A percentile compares a stretch with the other conserved stretches of the same genome.
These are phyloP conservation scores for Fraxinus cuspidata DNA, from an alignment of 257 asterid genomes.

Conservation along the genomic window DNA sequence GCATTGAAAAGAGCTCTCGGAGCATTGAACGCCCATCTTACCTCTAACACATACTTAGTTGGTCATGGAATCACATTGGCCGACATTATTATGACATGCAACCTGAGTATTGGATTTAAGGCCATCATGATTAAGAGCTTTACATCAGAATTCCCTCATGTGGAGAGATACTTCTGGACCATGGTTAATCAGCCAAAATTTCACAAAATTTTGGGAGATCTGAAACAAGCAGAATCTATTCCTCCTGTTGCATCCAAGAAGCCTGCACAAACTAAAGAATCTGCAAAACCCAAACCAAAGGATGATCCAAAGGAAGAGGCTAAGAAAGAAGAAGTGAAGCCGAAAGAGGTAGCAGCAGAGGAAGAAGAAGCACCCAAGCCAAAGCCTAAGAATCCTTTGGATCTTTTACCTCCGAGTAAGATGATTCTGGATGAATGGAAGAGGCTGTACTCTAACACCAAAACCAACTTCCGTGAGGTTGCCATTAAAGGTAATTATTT, in stretches of 20 bases:
- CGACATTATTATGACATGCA: conserved; percentile 70
- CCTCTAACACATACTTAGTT: conserved; percentile 79
- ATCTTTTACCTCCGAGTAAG: conserved; percentile 88
- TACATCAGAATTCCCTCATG: conserved; percentile 87
- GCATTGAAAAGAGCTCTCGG: conserved; percentile 66
- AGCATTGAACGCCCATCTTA: conserved; percentile 77
- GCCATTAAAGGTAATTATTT: conserved; percentile 69
- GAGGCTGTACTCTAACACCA: conserved; percentile 96
- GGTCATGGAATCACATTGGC: conserved; percentile 87
- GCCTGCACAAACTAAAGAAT: conserved; percentile 64
- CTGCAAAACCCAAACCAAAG: conserved; percentile 67
- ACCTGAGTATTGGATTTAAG: conserved; percentile 50
- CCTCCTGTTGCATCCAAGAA: conserved; percentile 77
- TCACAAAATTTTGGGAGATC: conserved; percentile 66
- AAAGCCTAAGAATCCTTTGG: conserved; percentile 88
- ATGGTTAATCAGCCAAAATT: conserved; percentile 83
- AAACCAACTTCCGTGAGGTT: conserved; percentile 91
- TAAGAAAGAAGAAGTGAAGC: conserved; percentile 61
- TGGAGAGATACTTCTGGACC: conserved; percentile 93
- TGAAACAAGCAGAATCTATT: conserved; percentile 58
- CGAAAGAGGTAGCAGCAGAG: conserved; percentile 39
- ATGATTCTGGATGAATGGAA: conserved; percentile 97
- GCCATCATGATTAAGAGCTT: conserved; percentile 65
- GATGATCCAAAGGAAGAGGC: conserved; percentile 63
- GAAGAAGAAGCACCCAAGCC: conserved; percentile 92